Conservation (phyloP, 495 filamentous ascomycete species). For the Aspergillus indologenus region DNA sequence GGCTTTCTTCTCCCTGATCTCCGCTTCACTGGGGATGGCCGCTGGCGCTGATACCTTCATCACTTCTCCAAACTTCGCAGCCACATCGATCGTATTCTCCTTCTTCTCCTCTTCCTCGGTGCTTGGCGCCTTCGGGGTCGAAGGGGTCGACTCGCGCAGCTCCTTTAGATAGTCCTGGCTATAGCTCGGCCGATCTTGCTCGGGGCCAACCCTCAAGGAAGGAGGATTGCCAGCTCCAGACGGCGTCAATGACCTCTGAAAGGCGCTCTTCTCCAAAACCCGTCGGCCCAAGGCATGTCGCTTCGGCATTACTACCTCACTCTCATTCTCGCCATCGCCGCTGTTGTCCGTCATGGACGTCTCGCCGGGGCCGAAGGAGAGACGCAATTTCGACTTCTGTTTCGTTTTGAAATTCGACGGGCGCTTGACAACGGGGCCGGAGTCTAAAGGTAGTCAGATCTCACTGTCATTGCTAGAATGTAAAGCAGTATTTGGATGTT, state of each 20-base stretch:
- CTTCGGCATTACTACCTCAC: conserved; percentile 64
- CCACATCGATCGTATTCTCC: conserved; percentile 62
- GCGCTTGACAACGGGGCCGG: conserved; percentile 41
- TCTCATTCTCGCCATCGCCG: conserved; percentile 52
- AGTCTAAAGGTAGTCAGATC: conserved; percentile 22
- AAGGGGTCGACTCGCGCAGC: conserved; percentile 76
- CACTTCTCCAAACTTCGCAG: conserved; percentile 59
- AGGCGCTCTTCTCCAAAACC: conserved; percentile 68
- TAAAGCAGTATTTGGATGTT: not conserved
- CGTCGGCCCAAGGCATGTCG: conserved; percentile 66
- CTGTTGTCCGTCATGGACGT: conserved; percentile 52
- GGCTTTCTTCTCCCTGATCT: conserved; percentile 90
- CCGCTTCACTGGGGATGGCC: conserved; percentile 75
- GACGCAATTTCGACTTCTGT: conserved; percentile 59
- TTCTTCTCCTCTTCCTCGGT: conserved; percentile 48
- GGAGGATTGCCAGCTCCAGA: conserved; percentile 42
- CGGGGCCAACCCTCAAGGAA: conserved; percentile 54
- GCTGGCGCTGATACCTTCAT: conserved; percentile 35
- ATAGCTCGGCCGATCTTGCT: conserved; percentile 77
- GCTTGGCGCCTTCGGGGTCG: conserved; percentile 60
- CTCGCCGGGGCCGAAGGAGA: conserved; percentile 72
- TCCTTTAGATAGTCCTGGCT: conserved; percentile 83
- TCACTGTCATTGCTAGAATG: not conserved
- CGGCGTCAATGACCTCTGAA: conserved; percentile 48
- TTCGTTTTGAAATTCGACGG: conserved; percentile 54